Conservation (phyloP, 2,329 filamentous ascomycete species). For the Sclerotinia nivalis region DNA sequence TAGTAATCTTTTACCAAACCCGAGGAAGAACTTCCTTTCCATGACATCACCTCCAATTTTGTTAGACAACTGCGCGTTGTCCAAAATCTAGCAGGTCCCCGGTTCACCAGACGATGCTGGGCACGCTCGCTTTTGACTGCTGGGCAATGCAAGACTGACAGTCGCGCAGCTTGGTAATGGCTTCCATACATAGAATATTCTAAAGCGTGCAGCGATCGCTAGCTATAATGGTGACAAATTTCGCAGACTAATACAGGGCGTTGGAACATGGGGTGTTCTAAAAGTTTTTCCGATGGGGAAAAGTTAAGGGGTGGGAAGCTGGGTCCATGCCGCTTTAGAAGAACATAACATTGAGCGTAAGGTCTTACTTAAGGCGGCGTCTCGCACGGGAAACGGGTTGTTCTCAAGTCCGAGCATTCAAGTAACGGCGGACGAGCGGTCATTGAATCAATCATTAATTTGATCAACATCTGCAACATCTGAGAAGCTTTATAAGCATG, state of each 20-base stretch:
- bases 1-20: neutral
- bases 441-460: neutral
- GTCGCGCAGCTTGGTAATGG: neutral
- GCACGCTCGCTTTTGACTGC: neutral
- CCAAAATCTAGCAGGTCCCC: neutral
- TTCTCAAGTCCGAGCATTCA: neutral
- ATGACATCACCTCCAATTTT: neutral
- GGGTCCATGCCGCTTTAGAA: neutral
- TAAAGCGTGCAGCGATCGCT: neutral
- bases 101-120: neutral
- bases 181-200: neutral
- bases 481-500: conserved; percentile 10
- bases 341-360: neutral
- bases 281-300: neutral
- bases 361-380: neutral
- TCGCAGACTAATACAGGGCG: neutral
- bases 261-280: too few species aligned
- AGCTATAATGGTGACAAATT: neutral
- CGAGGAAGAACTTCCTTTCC: neutral
- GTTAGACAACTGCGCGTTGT: neutral
- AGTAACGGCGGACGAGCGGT: neutral
- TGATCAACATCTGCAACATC: neutral
- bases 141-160: neutral
- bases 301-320: neutral
- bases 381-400: neutral